Evolutionary conservation across 2,329 filamentous ascomycete species (phyloP).

Genomic region (Xylaria sp.): DNA sequence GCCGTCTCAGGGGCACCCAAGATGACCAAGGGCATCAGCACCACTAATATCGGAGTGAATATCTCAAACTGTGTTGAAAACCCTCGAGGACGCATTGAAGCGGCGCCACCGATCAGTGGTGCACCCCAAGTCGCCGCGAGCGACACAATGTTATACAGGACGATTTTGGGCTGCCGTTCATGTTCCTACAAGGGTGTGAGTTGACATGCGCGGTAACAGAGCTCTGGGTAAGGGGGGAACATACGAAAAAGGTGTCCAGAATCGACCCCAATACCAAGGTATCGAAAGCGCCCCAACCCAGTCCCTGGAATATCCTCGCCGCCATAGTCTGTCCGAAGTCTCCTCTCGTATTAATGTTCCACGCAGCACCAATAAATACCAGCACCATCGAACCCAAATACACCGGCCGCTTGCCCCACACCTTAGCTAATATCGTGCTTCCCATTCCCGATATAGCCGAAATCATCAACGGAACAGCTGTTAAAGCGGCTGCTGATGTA

Average conservation of each 20-base stretch:
- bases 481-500: conserved; percentile 60
- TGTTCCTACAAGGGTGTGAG: conserved; percentile 58
- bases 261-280: conserved; percentile 63
- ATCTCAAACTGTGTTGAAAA: conserved; percentile 64
- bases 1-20: conserved; percentile 64
- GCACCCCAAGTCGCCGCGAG: conserved; percentile 63
- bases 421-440: conserved; percentile 56
- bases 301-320: conserved; percentile 64
- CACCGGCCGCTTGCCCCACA: conserved; percentile 65
- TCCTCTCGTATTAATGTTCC: conserved; percentile 59
- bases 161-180: conserved; percentile 59
- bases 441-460: conserved; percentile 59
- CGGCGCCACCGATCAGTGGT: conserved; percentile 64
- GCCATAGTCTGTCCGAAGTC: conserved; percentile 61
- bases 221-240: conserved; percentile 11
- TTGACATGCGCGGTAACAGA: conserved; percentile 47
- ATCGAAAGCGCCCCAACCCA: conserved; percentile 71
- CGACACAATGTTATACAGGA: conserved; percentile 58
- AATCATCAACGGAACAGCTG: conserved; percentile 63
- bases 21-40: conserved; percentile 60
- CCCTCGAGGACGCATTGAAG: conserved; percentile 55
- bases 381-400: conserved; percentile 60
- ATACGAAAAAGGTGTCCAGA: conserved; percentile 67
- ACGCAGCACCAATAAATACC: conserved; percentile 62
- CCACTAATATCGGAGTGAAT: conserved; percentile 59